Percentiles rank a stretch among this genome's conserved stretches.
Conservation (phyloP, 495 filamentous ascomycete genomes). For the Hypoxylon lenormandii region DNA sequence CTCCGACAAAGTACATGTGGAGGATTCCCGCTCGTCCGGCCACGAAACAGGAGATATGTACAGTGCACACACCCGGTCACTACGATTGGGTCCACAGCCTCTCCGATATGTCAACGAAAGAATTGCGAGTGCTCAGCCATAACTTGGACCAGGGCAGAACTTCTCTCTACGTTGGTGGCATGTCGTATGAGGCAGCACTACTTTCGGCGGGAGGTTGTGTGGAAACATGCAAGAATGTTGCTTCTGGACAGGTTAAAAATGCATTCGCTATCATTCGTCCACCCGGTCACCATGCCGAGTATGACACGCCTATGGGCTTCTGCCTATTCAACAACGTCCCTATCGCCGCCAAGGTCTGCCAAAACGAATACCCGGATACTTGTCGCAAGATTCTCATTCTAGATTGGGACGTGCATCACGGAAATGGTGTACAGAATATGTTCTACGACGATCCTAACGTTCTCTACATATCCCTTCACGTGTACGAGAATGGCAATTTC, state of each 20-base stretch:
- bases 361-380: slow-evolving; percentile 75
- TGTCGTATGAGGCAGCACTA: slow-evolving; percentile 81
- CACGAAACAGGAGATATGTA: slow-evolving; percentile 77
- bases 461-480: slow-evolving; percentile 96
- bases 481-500: slow-evolving; percentile 82
- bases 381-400: slow-evolving; percentile 92
- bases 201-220: slow-evolving; percentile 95
- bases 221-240: slow-evolving; percentile 89
- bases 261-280: slow-evolving; percentile 94
- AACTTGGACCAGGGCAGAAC: slow-evolving; percentile 73
- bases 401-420: slow-evolving; percentile 90
- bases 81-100: slow-evolving; percentile 79
- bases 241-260: slow-evolving; percentile 83
- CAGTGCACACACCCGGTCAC: slow-evolving; percentile 80
- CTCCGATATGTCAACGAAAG: slow-evolving; percentile 63
- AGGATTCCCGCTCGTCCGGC: slow-evolving; percentile 81
- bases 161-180: slow-evolving; percentile 88
- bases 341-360: slow-evolving; percentile 86
- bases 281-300: slow-evolving; percentile 94
- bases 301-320: slow-evolving; percentile 85
- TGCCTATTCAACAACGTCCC: slow-evolving; percentile 98
- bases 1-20: slow-evolving; percentile 72
- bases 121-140: slow-evolving; percentile 70
- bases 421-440: slow-evolving; percentile 96
- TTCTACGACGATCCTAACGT: slow-evolving; percentile 96